Evolutionary conservation across 2,329 filamentous ascomycete genomes (phyloP), one percentile per base, ranked within the genome.

Genomic region (Lasiodiplodia hormozganensis): DNA sequence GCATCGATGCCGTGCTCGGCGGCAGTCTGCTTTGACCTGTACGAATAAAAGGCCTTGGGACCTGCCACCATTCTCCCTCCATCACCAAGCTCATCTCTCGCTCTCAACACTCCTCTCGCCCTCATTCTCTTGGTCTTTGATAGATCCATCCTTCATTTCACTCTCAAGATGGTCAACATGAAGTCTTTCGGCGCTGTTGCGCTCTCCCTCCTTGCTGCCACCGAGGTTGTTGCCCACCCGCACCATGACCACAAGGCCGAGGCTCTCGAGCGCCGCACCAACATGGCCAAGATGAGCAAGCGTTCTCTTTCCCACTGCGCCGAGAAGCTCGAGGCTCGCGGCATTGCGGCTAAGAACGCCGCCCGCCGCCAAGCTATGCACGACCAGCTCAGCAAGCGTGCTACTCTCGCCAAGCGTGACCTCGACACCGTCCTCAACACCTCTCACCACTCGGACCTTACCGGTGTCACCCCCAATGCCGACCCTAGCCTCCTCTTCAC

Each of bases 281-380:
- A 80, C 69, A 68, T 81, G 69, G 16, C 53, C 34, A 66, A 51
- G 43, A 56, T 60, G 43, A 25, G 51, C 31, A 51, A 49, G 34
- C 62, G 68, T 62, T 65, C 60, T 28, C 75, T 84, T 7, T 76
- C 74, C 57, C 72, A 79, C 64, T 84, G 83, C 68, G 76, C 80
- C 7, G 79, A 79, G 68, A 78, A 77, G 7, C 75, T 80, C 53
- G 76, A 78, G 65, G 76, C 79, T 23, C 78, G 79, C 65, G 79
- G 79, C 25, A 75, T 83, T 40, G 78, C 82, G 72, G 71, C 75
- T 56, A 77, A 78, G n/a, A 80, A 81, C 62, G 74, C 82, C 70
- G 73, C 79, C 69, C 81, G 83, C 49, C 81, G 82, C 62, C 78
- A 76, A 34, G 76, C 79, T 43, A 75, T 76, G 49, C 79, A 82